Evolutionary conservation across 139 green algal species (phyloP).

Genomic region (Mychonastes homosphaera): DNA sequence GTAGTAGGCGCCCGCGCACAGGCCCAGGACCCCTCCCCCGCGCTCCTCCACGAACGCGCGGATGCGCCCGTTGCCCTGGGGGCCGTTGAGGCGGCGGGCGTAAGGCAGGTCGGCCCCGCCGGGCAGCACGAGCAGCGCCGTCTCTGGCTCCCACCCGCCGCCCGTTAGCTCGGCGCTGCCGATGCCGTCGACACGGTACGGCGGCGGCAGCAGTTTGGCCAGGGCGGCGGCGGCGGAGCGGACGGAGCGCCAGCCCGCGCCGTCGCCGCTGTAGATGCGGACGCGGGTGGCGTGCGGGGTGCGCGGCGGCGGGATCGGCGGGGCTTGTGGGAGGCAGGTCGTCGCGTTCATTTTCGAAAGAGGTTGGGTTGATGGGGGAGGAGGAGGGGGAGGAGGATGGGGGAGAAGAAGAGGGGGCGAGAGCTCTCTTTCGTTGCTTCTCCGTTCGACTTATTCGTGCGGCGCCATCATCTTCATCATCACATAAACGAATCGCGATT

Average conservation of each 20-base stretch:
- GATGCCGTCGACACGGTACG: conserved; percentile 28
- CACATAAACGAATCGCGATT: no score
- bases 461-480: no score
- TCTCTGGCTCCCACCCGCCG: conserved; percentile 30
- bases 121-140: conserved; percentile 50
- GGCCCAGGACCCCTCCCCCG: no score
- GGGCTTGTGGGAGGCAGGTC: no score
- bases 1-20: conserved; percentile 71
- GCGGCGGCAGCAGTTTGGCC: conserved; percentile 13
- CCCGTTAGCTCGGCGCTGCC: conserved; percentile 30
- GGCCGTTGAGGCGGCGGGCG: conserved; percentile 53
- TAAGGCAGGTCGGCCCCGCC: conserved; percentile 68
- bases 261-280: conserved; percentile 38
- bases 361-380: no score
- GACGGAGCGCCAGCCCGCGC: conserved; percentile 36
- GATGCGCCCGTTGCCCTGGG: conserved; percentile 51
- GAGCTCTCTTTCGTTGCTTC: no score
- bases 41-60: no score
- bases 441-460: no score
- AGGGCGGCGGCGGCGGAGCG: conserved; percentile 21
- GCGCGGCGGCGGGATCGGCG: no score
- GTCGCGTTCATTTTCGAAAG: no score
- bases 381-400: no score
- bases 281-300: not conserved
- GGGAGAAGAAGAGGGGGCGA: no score